A percentile compares a stretch with the other conserved stretches of the same genome.
Evolutionary conservation across 2,329 filamentous ascomycete species (phyloP).

Genomic region (Venturia aucupariae): DNA sequence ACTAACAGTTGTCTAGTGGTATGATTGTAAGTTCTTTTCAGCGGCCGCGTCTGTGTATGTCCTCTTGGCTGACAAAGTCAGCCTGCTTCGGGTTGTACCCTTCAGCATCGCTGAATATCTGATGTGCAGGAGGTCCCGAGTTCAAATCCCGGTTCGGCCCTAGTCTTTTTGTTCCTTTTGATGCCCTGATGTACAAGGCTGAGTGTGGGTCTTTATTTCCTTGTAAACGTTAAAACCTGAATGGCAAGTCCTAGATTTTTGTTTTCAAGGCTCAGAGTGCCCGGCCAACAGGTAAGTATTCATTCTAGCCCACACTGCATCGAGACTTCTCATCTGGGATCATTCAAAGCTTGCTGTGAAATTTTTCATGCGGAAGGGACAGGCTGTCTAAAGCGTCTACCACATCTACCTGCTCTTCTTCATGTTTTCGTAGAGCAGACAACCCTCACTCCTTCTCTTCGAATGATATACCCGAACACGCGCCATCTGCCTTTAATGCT

Average conservation of each 20-base stretch:
- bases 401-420: no score
- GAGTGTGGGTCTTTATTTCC: not conserved
- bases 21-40: not conserved
- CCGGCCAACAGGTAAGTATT: no score
- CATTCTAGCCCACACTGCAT: no score
- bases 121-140: constrained; percentile 5
- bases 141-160: constrained; percentile 3
- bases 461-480: not conserved
- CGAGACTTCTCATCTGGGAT: no score
- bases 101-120: not conserved
- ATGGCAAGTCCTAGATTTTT: no score
- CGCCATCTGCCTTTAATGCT: not conserved
- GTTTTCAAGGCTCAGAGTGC: no score
- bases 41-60: not conserved
- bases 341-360: no score
- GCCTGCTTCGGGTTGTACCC: constrained; percentile 1
- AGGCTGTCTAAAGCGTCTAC: no score
- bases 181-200: not conserved
- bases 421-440: no score
- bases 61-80: not conserved
- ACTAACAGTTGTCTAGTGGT: not conserved
- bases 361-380: no score
- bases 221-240: no score
- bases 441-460: not conserved
- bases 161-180: not conserved